These are phyloP conservation scores for Selaginella tamariscina DNA, from an alignment of 75 land plant genomes.

Conservation along the genomic window DNA sequence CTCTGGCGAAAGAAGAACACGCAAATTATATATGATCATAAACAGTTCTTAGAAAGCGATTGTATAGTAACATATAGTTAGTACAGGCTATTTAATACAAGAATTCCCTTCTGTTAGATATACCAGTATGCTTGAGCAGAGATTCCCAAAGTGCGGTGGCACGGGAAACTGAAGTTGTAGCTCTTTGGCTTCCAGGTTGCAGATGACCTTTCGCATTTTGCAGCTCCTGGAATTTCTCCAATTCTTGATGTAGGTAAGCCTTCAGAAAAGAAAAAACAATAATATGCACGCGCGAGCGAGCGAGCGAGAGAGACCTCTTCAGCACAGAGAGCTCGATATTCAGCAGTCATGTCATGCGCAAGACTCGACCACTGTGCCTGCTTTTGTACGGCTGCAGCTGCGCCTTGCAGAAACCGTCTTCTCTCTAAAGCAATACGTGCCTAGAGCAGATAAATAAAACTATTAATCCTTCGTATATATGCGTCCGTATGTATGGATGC, in stretches of 20 bases:
- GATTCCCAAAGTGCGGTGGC: conserved; percentile 92
- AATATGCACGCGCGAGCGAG: background rate
- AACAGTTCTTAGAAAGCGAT: too few species aligned
- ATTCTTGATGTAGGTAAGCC: conserved; percentile 97
- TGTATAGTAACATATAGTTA: too few species aligned
- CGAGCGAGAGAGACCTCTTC: conserved; percentile 59
- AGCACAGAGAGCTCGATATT: conserved; percentile 94
- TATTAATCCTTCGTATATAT: too few species aligned
- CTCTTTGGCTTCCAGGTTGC: conserved; percentile 48
- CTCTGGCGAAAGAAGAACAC: conserved; percentile 26
- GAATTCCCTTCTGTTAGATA: background rate
- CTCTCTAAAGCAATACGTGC: conserved; percentile 96
- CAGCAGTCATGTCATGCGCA: conserved; percentile 99
- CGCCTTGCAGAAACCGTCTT: conserved; percentile 66
- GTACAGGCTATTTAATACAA: too few species aligned
- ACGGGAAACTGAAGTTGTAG: conserved; percentile 54
- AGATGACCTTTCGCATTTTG: conserved; percentile 45
- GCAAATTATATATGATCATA: background rate
- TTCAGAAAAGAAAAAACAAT: conserved; percentile 15
- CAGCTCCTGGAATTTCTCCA: conserved; percentile 78
- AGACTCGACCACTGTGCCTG: conserved; percentile 86
- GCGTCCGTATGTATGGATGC: too few species aligned
- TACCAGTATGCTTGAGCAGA: conserved; percentile 68
- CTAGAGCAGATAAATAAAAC: conserved; percentile 23
- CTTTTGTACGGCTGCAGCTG: conserved; percentile 68